phyloP scores from a whole-genome alignment of 2,329 filamentous ascomycete genomes.

The Pyrenophora teres region DNA sequence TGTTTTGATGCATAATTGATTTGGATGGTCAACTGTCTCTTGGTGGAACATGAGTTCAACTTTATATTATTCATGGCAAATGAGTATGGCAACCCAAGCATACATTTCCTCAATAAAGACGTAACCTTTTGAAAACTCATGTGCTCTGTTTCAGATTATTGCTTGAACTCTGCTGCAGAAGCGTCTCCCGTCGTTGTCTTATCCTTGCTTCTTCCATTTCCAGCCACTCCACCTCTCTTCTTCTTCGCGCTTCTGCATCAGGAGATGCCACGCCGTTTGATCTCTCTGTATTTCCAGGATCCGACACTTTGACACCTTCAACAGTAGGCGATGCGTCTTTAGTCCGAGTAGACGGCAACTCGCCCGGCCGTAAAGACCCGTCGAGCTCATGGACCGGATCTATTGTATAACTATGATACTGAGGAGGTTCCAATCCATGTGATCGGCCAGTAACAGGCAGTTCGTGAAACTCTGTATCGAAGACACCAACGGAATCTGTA shows the following conservation, averaged over 20 bases:
- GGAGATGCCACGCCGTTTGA: background rate
- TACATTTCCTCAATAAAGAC: too few species aligned
- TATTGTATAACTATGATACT: background rate
- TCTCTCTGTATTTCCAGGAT: background rate
- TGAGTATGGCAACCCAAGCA: too few species aligned
- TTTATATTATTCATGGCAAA: too few species aligned
- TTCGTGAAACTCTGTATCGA: background rate
- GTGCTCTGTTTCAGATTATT: background rate
- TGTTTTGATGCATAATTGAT: too few species aligned
- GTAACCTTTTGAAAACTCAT: too few species aligned
- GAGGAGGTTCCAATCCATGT: background rate
- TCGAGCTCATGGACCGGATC: background rate
- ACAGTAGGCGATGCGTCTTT: background rate
- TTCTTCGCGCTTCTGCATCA: slow-evolving; percentile 7
- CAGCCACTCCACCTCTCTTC: slow-evolving; percentile 12
- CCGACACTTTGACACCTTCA: background rate
- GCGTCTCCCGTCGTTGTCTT: slow-evolving; percentile 6
- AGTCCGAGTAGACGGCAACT: background rate
- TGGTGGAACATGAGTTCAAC: too few species aligned
- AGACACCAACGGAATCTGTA: too few species aligned
- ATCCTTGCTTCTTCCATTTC: slow-evolving; percentile 14
- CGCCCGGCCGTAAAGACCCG: background rate
- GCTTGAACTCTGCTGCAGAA: background rate
- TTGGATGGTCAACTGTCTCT: too few species aligned
- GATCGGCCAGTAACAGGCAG: background rate